Evolutionary conservation across 2,329 filamentous ascomycete genomes (phyloP).

Genomic region (Ascochyta viciae-villosae): DNA sequence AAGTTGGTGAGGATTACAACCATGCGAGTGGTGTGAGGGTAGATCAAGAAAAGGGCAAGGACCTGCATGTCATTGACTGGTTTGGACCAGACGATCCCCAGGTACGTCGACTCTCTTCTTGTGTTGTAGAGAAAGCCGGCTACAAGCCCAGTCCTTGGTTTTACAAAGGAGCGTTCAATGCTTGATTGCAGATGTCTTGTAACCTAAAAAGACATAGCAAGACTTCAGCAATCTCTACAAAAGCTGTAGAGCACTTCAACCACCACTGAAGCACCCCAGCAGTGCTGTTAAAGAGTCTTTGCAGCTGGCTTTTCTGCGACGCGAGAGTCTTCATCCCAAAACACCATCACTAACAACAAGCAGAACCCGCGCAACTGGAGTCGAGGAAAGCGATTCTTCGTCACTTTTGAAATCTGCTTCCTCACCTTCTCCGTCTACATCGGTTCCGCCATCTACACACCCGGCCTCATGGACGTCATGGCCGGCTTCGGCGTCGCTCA

Average conservation of each 20-base stretch:
- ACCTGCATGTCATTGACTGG: conserved; percentile 61
- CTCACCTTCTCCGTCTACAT: conserved; percentile 62
- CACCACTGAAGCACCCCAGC: too few species aligned
- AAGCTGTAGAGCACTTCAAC: too few species aligned
- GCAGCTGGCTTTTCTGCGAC: too few species aligned
- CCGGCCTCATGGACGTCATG: conserved; percentile 55
- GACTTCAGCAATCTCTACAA: too few species aligned
- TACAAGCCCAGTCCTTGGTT: too few species aligned
- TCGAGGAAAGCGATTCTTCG: conserved; percentile 51
- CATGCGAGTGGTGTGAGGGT: conserved; percentile 52
- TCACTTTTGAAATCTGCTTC: conserved; percentile 57
- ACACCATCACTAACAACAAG: background rate
- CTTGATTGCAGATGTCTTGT: too few species aligned
- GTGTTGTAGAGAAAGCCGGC: too few species aligned
- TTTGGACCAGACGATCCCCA: conserved; percentile 56
- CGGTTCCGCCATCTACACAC: conserved; percentile 60
- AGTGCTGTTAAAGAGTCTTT: too few species aligned
- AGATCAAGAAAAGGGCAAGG: conserved; percentile 61
- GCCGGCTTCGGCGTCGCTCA: conserved; percentile 60
- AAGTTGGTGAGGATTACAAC: conserved; percentile 26
- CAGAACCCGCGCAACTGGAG: conserved; percentile 59
- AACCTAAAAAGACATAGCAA: too few species aligned
- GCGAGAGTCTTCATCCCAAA: too few species aligned
- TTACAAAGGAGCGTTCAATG: too few species aligned
- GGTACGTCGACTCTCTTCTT: conserved; percentile 21